Evolutionary conservation across 257 asterid genomes (phyloP), one percentile per base, ranked within the genome.

Genomic region (Solanum clarkiae): DNA sequence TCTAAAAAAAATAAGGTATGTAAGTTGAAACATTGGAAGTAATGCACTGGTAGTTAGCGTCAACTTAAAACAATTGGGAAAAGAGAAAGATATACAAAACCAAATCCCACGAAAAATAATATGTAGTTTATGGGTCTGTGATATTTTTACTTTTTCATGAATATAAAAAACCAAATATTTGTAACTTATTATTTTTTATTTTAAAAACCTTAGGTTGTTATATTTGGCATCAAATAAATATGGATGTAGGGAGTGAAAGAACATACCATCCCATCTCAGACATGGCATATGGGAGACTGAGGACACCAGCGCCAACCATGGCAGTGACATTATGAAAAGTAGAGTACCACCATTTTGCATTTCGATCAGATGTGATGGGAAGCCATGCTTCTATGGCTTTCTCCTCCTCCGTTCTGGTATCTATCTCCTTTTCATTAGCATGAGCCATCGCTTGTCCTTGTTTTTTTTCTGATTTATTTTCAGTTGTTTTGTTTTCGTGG

Each of bases 241-340:
- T 53, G 5, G 1, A 24, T 8, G 3, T 1, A 12, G 7, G 5
- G 3, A 36, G 54, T 4, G 6, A 45, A 44, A 6, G 44, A n/a
- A 40, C 20, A 3, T 91, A 93, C 98, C 97, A 94, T 86, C 97
- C 98, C 82, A 92, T 89, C 69, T 87, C 84, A 0, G 97, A 88
- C 92, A 94, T 86, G 88, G 98, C 95, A 49, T 79, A 79, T 15
- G 83, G 83, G n/a, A 79, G 83, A 79, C 83, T 79, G 17, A 79
- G 83, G 60, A 79, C 65, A 79, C 83, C 83, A 79, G 83, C 83
- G 3, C 83, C 83, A 53, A 79, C 83, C 83, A 79, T 79, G 90
- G 98, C 98, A 4, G 98, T 94, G 87, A 94, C 95, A 86, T 94
- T 94, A 88, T 94, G 98, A 86, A 94, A 92, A 14, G 98, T 85